Evolutionary conservation across 345 rosid genomes (phyloP), one percentile per base, ranked within the genome.

Genomic region (Streptanthus diversifolius): DNA sequence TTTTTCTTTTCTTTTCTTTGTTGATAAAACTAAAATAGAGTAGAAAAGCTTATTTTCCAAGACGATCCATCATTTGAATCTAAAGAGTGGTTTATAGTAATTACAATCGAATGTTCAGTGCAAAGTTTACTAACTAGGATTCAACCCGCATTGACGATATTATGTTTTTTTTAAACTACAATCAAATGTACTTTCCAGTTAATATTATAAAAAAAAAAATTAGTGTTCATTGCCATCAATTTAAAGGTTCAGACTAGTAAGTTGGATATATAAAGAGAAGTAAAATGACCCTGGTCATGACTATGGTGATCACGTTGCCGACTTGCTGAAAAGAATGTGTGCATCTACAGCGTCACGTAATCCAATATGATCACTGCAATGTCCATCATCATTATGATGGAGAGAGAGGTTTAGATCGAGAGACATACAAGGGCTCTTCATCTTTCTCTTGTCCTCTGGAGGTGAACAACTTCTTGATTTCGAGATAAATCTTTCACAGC

Each of bases 341-440:
- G 81, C 77, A 70, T 90, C 96, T 2, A 88, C 90, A 29, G 80
- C 83, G 68, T 90, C 90, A 45, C 82, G 77, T 58, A 90, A 76
- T 14, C 85, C 91, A 79, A 81, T 78, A 18, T 83, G 83, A 52
- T 78, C 87, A 54, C 78, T 49, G 21, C 43, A 18, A 79, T 2
- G 78, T 61, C 77, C 72, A 67, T 79, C 84, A 11, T 62, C 80
- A 60, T 40, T 58, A 68, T 83, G 82, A 7, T 77, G 81, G 61
- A 87, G 76, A 49, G 86, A 84, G 11, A 90, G 85, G 66, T 86
- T 90, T 82, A 90, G 79, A 82, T 90, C 91, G 70, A 90, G 76
- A 1, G 90, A 80, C 29, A 81, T 41, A 24, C 80, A 70, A 66
- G 81, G 49, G 3, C 62, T 68, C 52, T 12, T 55, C 39, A 13